Conservation (phyloP, 495 filamentous ascomycete genomes). For the Polyplosphaeria fusca region DNA sequence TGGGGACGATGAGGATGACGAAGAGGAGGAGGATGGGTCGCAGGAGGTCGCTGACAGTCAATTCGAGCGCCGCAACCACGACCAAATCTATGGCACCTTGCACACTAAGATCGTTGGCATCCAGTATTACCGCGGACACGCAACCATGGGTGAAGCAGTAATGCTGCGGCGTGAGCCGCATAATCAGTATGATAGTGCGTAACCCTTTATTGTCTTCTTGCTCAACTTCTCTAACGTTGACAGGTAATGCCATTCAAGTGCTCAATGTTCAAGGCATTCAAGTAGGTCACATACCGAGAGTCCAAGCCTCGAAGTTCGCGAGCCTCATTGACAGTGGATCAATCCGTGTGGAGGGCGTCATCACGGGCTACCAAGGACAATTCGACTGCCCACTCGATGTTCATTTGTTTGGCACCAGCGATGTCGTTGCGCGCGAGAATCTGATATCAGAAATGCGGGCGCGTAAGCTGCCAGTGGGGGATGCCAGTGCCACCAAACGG, state of each 20-base stretch:
- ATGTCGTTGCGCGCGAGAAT: conserved; percentile 47
- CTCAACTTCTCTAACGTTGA: conserved; percentile 54
- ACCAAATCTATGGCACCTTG: conserved; percentile 37
- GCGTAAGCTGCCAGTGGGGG: conserved; percentile 55
- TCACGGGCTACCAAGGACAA: conserved; percentile 58
- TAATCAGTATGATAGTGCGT: conserved; percentile 48
- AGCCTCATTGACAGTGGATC: conserved; percentile 61
- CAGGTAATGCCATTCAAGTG: conserved; percentile 70
- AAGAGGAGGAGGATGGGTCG: conserved; percentile 26
- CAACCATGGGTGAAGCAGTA: conserved; percentile 69
- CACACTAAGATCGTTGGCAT: conserved; percentile 75
- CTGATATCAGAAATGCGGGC: conserved; percentile 60
- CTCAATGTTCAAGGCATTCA: conserved; percentile 75
- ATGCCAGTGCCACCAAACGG: conserved; percentile 46
- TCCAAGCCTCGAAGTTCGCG: conserved; percentile 65
- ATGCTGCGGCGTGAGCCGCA: conserved; percentile 63
- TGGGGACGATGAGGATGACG: conserved; percentile 26
- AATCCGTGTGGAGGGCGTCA: conserved; percentile 62
- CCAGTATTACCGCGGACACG: conserved; percentile 71
- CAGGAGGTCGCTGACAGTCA: conserved; percentile 17
- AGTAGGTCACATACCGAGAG: conserved; percentile 74
- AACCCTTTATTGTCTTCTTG: not conserved
- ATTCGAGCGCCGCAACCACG: conserved; percentile 12
- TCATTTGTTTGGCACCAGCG: conserved; percentile 62
- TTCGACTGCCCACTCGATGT: conserved; percentile 72